These are phyloP conservation scores for Medicago truncatula DNA, from an alignment of 306 rosid species.

Conservation along the genomic window DNA sequence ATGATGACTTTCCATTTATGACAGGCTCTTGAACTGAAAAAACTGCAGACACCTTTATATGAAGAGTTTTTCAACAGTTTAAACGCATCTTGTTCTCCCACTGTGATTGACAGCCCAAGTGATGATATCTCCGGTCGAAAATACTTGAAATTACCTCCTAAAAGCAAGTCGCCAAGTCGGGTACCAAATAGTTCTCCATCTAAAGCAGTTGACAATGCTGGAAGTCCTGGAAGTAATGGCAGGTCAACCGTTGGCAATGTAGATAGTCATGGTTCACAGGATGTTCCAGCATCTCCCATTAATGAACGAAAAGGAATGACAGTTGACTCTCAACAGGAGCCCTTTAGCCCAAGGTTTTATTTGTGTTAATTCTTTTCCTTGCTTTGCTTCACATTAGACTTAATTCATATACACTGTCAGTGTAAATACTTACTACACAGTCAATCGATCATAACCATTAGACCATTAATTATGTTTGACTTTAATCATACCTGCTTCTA, in stretches of 20 bases:
- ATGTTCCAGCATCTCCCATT: conserved; percentile 64
- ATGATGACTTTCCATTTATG: conserved; percentile 38
- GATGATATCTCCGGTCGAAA: conserved; percentile 68
- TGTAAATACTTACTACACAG: neutral
- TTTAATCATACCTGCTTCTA: neutral
- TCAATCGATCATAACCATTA: neutral
- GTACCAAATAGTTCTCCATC: conserved; percentile 66
- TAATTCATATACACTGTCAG: neutral
- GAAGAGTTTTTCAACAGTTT: conserved; percentile 94
- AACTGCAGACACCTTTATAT: conserved; percentile 88
- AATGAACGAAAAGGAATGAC: conserved; percentile 54
- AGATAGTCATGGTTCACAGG: conserved; percentile 60
- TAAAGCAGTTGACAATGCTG: conserved; percentile 63
- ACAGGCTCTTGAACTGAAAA: conserved; percentile 96
- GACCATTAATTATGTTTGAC: neutral
- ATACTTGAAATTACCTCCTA: conserved; percentile 93
- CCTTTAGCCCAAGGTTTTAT: conserved; percentile 83
- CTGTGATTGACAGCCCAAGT: conserved; percentile 54
- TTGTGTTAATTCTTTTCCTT: conserved; percentile 35
- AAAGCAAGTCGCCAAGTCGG: conserved; percentile 88
- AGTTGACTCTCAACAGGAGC: conserved; percentile 77
- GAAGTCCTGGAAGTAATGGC: conserved; percentile 87
- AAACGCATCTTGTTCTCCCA: conserved; percentile 73
- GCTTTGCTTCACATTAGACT: conserved; percentile 2
- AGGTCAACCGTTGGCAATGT: conserved; percentile 61